phyloP scores from a whole-genome alignment of 1,284 basidiomycete species.

The Fistulinella cinereoalba region DNA sequence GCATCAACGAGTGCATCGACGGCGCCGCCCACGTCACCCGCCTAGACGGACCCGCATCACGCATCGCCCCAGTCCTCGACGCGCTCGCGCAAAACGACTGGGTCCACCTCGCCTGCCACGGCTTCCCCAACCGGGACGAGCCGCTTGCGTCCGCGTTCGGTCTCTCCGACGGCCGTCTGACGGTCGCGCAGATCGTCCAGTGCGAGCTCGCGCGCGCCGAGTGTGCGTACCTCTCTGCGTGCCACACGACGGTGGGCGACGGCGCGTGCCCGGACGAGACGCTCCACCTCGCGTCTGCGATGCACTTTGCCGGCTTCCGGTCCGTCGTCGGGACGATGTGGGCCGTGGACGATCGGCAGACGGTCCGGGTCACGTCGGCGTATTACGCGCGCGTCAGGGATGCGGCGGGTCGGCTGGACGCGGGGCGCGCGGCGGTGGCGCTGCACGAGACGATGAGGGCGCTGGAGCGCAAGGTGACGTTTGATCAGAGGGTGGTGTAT shows the following conservation, averaged over 20 bases:
- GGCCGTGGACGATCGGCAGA: not conserved
- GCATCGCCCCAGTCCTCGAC: not conserved
- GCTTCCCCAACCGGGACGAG: not conserved
- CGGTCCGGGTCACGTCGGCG: not conserved
- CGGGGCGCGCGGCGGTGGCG: no score
- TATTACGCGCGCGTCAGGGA: constrained; percentile 6
- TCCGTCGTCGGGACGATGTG: constrained; percentile 7
- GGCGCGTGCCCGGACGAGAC: constrained; percentile 24
- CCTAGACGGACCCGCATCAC: no score
- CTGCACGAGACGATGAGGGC: no score
- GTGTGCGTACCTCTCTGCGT: constrained; percentile 35
- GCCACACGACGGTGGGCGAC: constrained; percentile 15
- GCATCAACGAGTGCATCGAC: not conserved
- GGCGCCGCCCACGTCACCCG: no score
- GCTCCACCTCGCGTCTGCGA: constrained; percentile 10
- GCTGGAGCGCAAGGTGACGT: no score
- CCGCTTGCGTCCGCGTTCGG: constrained; percentile 25
- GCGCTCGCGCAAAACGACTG: constrained; percentile 10
- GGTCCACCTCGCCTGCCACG: constrained; percentile 22
- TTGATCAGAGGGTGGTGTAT: no score
- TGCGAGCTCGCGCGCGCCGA: constrained; percentile 23
- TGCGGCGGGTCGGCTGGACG: not conserved
- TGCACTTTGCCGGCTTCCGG: constrained; percentile 1
- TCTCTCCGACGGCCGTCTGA: constrained; percentile 20
- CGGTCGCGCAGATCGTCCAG: constrained; percentile 21